Evolutionary conservation across 192 early-diverging fungal species (phyloP), one percentile per base, ranked within the genome.

Genomic region (Backusella mclennaniae): DNA sequence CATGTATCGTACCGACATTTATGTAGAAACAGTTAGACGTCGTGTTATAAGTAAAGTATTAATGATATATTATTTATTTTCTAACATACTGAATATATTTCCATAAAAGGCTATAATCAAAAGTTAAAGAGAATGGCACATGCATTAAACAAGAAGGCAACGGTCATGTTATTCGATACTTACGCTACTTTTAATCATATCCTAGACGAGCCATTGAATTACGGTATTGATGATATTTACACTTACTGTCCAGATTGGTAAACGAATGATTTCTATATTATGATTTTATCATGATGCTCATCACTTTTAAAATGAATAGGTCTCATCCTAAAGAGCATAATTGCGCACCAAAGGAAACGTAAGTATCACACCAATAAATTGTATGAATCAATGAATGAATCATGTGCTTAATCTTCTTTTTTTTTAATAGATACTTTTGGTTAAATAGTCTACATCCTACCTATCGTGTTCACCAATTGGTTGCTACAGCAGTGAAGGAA

Each of bases 391-490:
- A 39, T 39, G 11, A 4, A 69, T 41, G 1, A 33, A 29, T 70
- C 35, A 39, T 38, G 35, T 69, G 23, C 23, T 35, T 33, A 26
- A 19, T 39, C 14, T 42, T 35, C 0, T 3, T 33, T 69, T 19
- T 17, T 69, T 69, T 19, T n/a, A 63, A 63, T 56, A 76, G 75
- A 35, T 76, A 76, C 21, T 76, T 76, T 52, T 76, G 75, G 75
- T 31, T 70, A 7, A 76, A 76, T 59, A 44, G 70, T 23, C 67
- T 76, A 12, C 75, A 76, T 70, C 75, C 75, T 4, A 76, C 75
- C 1, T 53, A 44, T 21, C 39, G 44, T n/a, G 75, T 76, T 17
- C 75, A 76, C 36, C 19, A 69, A 35, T 26, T 53, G 38, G 26
- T 76, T 41, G 75, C 75, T 38, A 26, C 69, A 53, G 67, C 35